phyloP scores from a whole-genome alignment of 176 grass and related monocot genomes.

The Poa annua region DNA sequence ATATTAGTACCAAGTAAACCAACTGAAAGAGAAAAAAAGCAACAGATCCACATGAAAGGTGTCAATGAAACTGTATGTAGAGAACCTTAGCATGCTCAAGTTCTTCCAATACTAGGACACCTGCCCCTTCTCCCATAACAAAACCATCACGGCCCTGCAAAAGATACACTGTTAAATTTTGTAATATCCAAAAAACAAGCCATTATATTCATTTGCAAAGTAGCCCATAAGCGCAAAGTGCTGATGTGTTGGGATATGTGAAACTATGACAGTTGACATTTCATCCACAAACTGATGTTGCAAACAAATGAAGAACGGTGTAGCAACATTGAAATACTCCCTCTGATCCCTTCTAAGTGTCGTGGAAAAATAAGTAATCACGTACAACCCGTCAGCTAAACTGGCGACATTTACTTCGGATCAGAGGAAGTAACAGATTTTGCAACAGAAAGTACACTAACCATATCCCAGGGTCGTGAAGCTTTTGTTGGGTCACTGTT shows the following conservation, averaged over 20 bases:
- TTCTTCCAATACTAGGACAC: slow-evolving; percentile 96
- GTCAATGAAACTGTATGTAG: slow-evolving; percentile 17
- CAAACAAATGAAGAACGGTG: neutral
- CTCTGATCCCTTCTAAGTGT: too few species aligned
- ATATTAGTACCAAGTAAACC: neutral
- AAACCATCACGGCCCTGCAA: slow-evolving; percentile 92
- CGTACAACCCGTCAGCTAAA: too few species aligned
- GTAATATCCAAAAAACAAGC: slow-evolving; percentile 19
- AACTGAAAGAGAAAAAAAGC: slow-evolving; percentile 9
- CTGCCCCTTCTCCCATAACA: slow-evolving; percentile 99
- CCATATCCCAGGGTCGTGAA: slow-evolving; percentile 96
- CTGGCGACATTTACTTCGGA: too few species aligned
- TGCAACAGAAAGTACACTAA: slow-evolving; percentile 44
- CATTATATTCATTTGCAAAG: slow-evolving; percentile 16
- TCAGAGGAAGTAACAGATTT: neutral
- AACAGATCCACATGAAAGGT: slow-evolving; percentile 29
- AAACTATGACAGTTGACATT: neutral
- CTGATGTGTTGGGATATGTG: neutral
- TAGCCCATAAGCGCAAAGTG: neutral
- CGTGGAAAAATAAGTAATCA: too few species aligned
- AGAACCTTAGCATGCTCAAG: slow-evolving; percentile 94
- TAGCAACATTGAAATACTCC: too few species aligned
- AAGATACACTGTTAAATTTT: slow-evolving; percentile 21
- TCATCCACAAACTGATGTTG: neutral
- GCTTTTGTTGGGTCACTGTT: slow-evolving; percentile 95